Conservation (phyloP, 2,329 filamentous ascomycete genomes). For the Karstenula rhodostoma region DNA sequence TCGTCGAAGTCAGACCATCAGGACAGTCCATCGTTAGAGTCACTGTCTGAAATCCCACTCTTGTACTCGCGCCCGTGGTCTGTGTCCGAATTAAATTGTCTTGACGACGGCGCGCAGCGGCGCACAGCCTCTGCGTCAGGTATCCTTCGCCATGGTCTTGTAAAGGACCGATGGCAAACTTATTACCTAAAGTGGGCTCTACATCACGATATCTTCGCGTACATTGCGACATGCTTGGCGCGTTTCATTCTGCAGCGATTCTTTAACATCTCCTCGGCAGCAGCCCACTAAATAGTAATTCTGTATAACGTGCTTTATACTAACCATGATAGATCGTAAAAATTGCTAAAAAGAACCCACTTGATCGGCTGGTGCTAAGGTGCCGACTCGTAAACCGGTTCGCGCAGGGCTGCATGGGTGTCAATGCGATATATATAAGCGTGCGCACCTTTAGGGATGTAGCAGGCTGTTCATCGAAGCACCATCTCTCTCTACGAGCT, state of each 20-base stretch:
- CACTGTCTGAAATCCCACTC: too few species aligned
- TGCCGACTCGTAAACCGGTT: background rate
- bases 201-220: background rate
- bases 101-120: too few species aligned
- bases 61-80: too few species aligned
- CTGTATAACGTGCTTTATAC: slow-evolving; percentile 18
- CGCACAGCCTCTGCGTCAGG: too few species aligned
- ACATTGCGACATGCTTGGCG: slow-evolving; percentile 26
- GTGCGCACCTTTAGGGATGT: background rate
- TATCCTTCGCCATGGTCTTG: too few species aligned
- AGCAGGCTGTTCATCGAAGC: background rate
- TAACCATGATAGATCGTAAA: slow-evolving; percentile 13
- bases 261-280: slow-evolving; percentile 10
- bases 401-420: background rate
- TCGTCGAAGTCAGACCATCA: too few species aligned
- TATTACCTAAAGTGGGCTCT: slow-evolving; percentile 15
- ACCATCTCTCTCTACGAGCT: background rate
- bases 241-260: slow-evolving; percentile 9
- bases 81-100: too few species aligned
- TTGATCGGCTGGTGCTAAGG: slow-evolving; percentile 10
- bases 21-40: too few species aligned
- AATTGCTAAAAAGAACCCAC: background rate
- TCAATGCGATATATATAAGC: background rate
- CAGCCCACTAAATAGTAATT: slow-evolving; percentile 3
- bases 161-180: background rate